Evolutionary conservation across 495 filamentous ascomycete genomes (phyloP), one percentile per base, ranked within the genome.

Genomic region (Xylaria telfairii): DNA sequence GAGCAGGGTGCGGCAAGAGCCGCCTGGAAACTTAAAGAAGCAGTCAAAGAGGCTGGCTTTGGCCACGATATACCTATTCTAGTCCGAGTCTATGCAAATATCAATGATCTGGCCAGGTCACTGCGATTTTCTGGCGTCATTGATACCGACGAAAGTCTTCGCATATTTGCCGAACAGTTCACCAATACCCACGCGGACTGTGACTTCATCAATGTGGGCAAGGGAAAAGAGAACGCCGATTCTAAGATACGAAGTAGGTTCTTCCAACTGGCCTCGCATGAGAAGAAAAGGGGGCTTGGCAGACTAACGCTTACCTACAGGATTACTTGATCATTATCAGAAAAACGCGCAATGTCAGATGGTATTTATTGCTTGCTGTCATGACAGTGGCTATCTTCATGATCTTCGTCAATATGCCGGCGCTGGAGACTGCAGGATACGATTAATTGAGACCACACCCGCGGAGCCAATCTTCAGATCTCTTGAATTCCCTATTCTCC

Each of bases 131-230:
- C 76, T 57, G 71, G 73, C 60, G 57, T 77, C 71, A 75, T 75
- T 62, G 73, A 75, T 15, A 64, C 66, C 68, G 76, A 77, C 19
- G 76, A 78, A 4, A 72, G 73, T 26, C 73, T 78, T 65, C 76
- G 70, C 56, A 17, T 72, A 13, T 78, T 78, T 69, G 75, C 76
- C 6, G 75, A 78, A 57, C 73, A 76, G 41, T 78, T 78, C 70
- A 77, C 75, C 65, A 78, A 78, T 72, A 78, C 67, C 57, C 65
- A 73, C 17, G 76, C 75, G 10, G 76, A 78, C 49, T 78, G 75
- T 68, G 76, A 78, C 71, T 78, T 77, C 66, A 71, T 78, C 76
- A 78, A 78, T 62, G 76, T 78, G 42, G 76, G 76, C 62, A 78
- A 78, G 46, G 76, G 76, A 59, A 78, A 78, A 66, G 76, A 78